Base-by-base conservation (phyloP, 352 stramenopile genomes). In the Phytopythium litorale region DNA sequence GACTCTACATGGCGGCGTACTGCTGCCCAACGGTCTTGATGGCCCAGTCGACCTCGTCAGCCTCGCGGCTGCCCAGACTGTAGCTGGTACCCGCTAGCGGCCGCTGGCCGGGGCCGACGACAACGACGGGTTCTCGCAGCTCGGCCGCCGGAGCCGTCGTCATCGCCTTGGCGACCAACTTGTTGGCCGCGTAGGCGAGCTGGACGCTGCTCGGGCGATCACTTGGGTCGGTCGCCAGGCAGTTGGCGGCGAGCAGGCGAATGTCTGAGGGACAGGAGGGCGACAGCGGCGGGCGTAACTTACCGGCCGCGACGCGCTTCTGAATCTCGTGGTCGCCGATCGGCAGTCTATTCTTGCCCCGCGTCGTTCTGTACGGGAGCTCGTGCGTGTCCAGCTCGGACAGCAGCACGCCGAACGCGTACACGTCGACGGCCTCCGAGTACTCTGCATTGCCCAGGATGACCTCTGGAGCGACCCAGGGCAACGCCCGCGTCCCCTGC, bases 251-350 rank as follows among this genome's bases (percentile, higher is more conserved):
- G 1, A 86, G 51, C 6, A 58, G 57, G 1, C 73, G 57, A 1
- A 86, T 64, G 23, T 60, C 65, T 1, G 56, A 35, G 21, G 74
- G 72, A 54, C 72, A 84, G 12, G 51, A 56, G 7, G 28, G 16
- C 2, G 68, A 67, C 35, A 86, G 75, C n/a, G 9, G 32, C 1
- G 74, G 77, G 7, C 53, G 60, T 21, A 86, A 46, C 8, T 63
- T 52, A 9, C 71, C 72, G 23, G 65, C 60, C 1, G 72, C 67
- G 19, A 84, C 74, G 18, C 58, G 50, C 28, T 72, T 67, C 18
- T 65, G 64, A 32, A 82, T 69, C 32, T 62, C 38, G 2, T 65
- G 30, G 45, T 77, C 71, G 32, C 25, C 56, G 9, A 70, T 21
- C 6, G 48, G 52, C 23, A 33, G 42, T 5, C 61, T 55, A 32